Percentiles rank a stretch among this genome's conserved stretches.
Conservation (phyloP, 1,284 basidiomycete species). For the Abortiporus biennis region DNA sequence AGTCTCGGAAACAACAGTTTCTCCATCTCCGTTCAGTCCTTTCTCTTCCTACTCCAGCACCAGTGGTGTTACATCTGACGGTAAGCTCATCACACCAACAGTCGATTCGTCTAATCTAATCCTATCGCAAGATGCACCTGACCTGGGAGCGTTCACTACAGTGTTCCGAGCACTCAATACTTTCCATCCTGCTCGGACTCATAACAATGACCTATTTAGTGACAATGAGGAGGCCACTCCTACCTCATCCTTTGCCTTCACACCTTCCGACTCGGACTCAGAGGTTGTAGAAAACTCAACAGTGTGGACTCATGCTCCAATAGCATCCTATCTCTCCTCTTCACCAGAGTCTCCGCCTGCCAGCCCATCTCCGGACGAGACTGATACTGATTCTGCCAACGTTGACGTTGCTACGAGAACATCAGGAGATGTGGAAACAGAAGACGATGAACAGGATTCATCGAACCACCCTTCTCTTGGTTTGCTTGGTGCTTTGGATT, state of each 20-base stretch:
- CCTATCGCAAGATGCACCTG: slow-evolving; percentile 50
- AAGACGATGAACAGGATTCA: slow-evolving; percentile 13
- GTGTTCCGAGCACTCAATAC: slow-evolving; percentile 65
- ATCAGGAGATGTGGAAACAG: slow-evolving; percentile 15
- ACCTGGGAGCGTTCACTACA: slow-evolving; percentile 67
- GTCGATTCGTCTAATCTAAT: neutral
- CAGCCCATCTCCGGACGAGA: slow-evolving; percentile 20
- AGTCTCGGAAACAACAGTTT: slow-evolving; percentile 34
- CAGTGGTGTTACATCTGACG: slow-evolving; percentile 67
- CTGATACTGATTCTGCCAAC: slow-evolving; percentile 23
- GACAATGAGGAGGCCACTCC: slow-evolving; percentile 19
- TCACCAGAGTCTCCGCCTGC: slow-evolving; percentile 21
- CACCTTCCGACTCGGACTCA: slow-evolving; percentile 36
- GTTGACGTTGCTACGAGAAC: slow-evolving; percentile 13
- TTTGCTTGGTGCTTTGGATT: slow-evolving; percentile 57
- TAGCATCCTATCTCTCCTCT: slow-evolving; percentile 50
- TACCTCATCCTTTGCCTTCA: slow-evolving; percentile 27
- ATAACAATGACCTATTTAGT: slow-evolving; percentile 9
- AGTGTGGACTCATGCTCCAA: slow-evolving; percentile 59
- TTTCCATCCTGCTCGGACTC: slow-evolving; percentile 37
- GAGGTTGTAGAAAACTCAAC: slow-evolving; percentile 44
- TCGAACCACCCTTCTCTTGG: slow-evolving; percentile 49
- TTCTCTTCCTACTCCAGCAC: slow-evolving; percentile 41
- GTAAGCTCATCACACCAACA: slow-evolving; percentile 21
- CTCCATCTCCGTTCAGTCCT: slow-evolving; percentile 42